Conservation (phyloP, 2,329 filamentous ascomycete species). For the Colletotrichum chrysophilum region DNA sequence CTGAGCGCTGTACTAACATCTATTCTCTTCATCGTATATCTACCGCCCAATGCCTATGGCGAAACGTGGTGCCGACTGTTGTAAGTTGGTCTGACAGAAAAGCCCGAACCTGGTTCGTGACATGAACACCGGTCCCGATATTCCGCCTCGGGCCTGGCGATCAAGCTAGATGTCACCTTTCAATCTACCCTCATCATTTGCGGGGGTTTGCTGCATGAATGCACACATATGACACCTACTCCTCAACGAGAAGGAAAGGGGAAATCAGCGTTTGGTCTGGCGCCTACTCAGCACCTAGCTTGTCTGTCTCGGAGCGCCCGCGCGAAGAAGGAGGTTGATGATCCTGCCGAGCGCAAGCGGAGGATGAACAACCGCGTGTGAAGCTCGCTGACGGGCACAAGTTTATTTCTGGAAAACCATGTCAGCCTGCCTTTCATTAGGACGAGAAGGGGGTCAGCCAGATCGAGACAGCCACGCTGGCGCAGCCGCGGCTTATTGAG, state of each 20-base stretch:
- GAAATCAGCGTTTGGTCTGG: not conserved
- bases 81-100: not conserved
- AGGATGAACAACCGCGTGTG: not conserved
- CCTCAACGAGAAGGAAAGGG: not conserved
- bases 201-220: not conserved
- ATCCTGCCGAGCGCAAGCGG: not conserved
- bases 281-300: not conserved
- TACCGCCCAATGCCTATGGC: not conserved
- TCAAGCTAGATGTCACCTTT: not conserved
- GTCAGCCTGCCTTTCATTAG: not conserved
- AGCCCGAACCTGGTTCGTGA: not conserved
- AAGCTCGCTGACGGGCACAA: not conserved
- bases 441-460: not conserved
- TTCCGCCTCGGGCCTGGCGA: not conserved
- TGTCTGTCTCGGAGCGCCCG: not conserved
- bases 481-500: not conserved
- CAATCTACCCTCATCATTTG: not conserved
- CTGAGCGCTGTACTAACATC: constrained; percentile 14
- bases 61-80: not conserved
- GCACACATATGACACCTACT: not conserved
- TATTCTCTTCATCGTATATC: not conserved
- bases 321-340: not conserved
- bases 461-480: not conserved
- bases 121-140: not conserved
- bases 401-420: not conserved